Evolutionary conservation across 2,329 filamentous ascomycete genomes (phyloP), one percentile per base, ranked within the genome.

Genomic region (Elsinoe perseae): DNA sequence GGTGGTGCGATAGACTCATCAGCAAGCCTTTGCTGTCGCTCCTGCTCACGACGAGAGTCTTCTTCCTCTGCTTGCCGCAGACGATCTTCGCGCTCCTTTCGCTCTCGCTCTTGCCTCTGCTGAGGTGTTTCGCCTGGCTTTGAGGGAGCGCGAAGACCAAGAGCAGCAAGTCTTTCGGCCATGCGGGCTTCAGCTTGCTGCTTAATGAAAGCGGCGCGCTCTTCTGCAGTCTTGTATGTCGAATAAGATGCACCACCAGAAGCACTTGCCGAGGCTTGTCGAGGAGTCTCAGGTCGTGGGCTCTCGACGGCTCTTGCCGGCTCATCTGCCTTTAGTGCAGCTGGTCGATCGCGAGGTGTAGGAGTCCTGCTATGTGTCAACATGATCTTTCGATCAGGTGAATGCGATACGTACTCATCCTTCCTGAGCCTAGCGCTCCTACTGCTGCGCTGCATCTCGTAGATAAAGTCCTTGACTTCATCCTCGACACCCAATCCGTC

Each of bases 151-250:
- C 89, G 95, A 68, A 98, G 86, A 32, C 93, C 93, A 59, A 97
- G 81, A 46, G 92, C 92, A 59, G 93, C 93, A 65, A 98, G 81
- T 59, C 93, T 85, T 71, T 97, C 93, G 32, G 93, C 92, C 86
- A 98, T 97, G 58, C 92, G 88, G 68, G 92, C 89, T 70, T 97
- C 91, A 7, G 93, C 95, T 69, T 96, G 92, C 70, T 96, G 91
- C 69, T 95, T 95, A 67, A 97, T 96, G 66, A 95, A 95, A 4
- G 92, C 90, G 32, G 95, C 90, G 56, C 93, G 83, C 66, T 98
- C 92, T 70, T 97, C 91, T 0, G 91, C 86, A 0, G 91, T 95
- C 72, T 87, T 89, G 69, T 93, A 95, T 3, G 89, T 81, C 2
- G 88, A 80, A 67, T 95, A 95, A 0, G 86, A 85, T 2, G 83